phyloP scores from a whole-genome alignment of 2,329 filamentous ascomycete genomes.

The Pseudopyrenochaeta lycopersici region DNA sequence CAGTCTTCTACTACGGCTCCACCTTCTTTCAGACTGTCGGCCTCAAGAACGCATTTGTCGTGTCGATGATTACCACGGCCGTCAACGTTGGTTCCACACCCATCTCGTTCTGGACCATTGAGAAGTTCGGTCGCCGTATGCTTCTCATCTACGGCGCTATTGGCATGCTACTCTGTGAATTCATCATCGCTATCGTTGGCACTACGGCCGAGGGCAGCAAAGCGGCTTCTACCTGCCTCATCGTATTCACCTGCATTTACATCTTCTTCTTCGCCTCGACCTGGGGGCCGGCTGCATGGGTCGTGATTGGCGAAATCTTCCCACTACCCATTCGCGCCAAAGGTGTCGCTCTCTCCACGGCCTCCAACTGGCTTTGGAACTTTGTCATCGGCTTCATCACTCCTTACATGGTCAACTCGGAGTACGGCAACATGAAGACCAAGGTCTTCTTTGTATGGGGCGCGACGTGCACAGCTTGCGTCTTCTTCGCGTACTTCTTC shows the following conservation, averaged over 20 bases:
- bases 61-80: constrained; percentile 84
- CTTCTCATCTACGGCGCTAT: constrained; percentile 81
- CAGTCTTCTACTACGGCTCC: constrained; percentile 66
- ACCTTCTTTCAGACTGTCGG: constrained; percentile 83
- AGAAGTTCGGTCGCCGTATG: constrained; percentile 80
- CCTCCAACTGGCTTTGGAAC: constrained; percentile 94
- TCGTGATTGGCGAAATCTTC: constrained; percentile 88
- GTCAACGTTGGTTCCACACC: constrained; percentile 89
- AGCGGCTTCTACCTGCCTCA: constrained; percentile 64
- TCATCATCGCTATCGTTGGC: constrained; percentile 79
- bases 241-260: constrained; percentile 90
- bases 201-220: constrained; percentile 54
- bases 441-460: constrained; percentile 66
- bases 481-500: constrained; percentile 75
- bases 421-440: constrained; percentile 70
- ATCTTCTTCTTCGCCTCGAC: constrained; percentile 93
- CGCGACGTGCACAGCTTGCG: constrained; percentile 59
- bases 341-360: constrained; percentile 85
- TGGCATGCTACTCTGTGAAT: constrained; percentile 87
- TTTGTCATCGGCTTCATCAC: constrained; percentile 65
- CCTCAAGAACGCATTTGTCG: constrained; percentile 81
- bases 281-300: constrained; percentile 79
- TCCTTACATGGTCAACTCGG: constrained; percentile 74
- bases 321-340: constrained; percentile 87
- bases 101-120: constrained; percentile 86